phyloP scores from a whole-genome alignment of 202 grass and related monocot species.

The Carex sylvatica region DNA sequence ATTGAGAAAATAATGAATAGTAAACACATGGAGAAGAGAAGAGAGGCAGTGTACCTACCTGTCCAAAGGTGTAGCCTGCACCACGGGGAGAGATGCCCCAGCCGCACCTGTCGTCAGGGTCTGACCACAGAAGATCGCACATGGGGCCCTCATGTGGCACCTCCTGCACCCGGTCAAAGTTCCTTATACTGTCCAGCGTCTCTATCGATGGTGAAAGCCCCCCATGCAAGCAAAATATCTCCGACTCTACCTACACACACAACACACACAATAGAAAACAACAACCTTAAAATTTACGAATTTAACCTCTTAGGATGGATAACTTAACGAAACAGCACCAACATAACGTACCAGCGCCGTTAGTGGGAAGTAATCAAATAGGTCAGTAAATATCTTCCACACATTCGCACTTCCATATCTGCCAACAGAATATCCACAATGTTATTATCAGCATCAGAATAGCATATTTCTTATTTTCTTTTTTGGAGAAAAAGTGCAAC shows the following conservation, averaged over 20 bases:
- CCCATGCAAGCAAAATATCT: conserved; percentile 98
- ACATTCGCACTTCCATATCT: conserved; percentile 95
- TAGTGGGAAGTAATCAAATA: conserved; percentile 94
- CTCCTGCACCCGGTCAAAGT: conserved; percentile 94
- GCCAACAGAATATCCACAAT: conserved; percentile 27
- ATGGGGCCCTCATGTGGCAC: conserved; percentile 98
- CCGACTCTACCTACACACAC: conserved; percentile 72
- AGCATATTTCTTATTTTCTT: conserved; percentile 2
- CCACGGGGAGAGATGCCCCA: conserved; percentile 98
- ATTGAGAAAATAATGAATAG: conserved; percentile 10
- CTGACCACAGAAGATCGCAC: conserved; percentile 98
- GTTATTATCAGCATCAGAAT: conserved; percentile 29
- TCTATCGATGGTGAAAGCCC: conserved; percentile 93
- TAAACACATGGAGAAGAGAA: conserved; percentile 12
- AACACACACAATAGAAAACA: background rate
- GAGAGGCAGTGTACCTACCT: conserved; percentile 59
- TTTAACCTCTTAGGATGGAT: background rate
- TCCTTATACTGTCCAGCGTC: conserved; percentile 93
- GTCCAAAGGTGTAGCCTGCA: conserved; percentile 95
- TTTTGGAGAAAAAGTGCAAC: conserved; percentile 3
- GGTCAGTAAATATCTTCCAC: conserved; percentile 95
- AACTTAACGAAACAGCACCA: background rate
- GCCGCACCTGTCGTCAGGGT: conserved; percentile 90
- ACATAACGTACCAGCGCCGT: conserved; percentile 68
- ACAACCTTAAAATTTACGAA: background rate